phyloP scores from a whole-genome alignment of 2,329 filamentous ascomycete species.

The Nemania bipapillata region DNA sequence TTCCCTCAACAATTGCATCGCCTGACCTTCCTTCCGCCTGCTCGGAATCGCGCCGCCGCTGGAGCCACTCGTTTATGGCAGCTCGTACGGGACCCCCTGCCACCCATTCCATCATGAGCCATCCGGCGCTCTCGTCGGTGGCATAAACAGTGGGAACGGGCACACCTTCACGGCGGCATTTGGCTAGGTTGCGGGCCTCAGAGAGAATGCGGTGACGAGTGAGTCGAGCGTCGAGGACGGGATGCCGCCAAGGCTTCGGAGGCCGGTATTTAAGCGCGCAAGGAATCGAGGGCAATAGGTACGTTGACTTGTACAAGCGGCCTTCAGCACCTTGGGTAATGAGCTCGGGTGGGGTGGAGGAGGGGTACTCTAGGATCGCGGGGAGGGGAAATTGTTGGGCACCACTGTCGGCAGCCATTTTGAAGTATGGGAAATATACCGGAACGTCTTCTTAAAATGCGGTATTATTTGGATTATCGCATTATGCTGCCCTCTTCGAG shows the following conservation, averaged over 20 bases:
- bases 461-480: neutral
- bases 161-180: constrained; percentile 81
- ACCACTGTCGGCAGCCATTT: constrained; percentile 32
- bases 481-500: neutral
- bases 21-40: constrained; percentile 41
- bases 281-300: constrained; percentile 73
- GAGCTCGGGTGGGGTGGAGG: constrained; percentile 70
- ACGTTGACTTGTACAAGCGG: constrained; percentile 87
- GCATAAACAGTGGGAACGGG: constrained; percentile 84
- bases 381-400: constrained; percentile 64
- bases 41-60: constrained; percentile 56
- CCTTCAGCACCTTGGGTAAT: constrained; percentile 96
- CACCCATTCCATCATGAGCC: constrained; percentile 88
- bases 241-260: constrained; percentile 90
- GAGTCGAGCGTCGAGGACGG: constrained; percentile 84
- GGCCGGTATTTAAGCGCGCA: constrained; percentile 92
- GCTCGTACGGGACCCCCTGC: constrained; percentile 76
- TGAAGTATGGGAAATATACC: constrained; percentile 4
- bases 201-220: constrained; percentile 87
- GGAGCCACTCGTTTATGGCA: constrained; percentile 75
- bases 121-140: constrained; percentile 71
- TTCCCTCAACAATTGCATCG: constrained; percentile 46
- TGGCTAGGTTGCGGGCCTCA: constrained; percentile 85
- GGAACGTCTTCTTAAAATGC: neutral
- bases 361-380: constrained; percentile 70